These are phyloP conservation scores for Platismatia glauca DNA, from an alignment of 495 filamentous ascomycete genomes.

Conservation along the genomic window DNA sequence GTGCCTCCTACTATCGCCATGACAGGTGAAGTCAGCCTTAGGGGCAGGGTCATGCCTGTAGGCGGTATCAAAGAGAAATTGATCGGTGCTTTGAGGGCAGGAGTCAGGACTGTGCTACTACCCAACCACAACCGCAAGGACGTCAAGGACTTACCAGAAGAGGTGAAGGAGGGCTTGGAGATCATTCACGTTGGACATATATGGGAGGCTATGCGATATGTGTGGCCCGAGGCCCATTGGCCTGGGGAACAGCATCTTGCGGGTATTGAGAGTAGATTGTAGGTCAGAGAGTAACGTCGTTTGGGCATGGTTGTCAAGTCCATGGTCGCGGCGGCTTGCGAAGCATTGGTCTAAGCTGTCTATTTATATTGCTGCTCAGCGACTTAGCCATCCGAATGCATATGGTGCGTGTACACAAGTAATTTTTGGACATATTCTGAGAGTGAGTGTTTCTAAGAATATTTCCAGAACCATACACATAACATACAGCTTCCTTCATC, in stretches of 20 bases:
- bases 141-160: slow-evolving; percentile 80
- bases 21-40: slow-evolving; percentile 89
- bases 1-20: slow-evolving; percentile 92
- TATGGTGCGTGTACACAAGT: not conserved
- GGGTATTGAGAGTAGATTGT: slow-evolving; percentile 55
- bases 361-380: not conserved
- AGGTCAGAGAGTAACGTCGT: slow-evolving; percentile 26
- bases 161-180: slow-evolving; percentile 79
- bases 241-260: slow-evolving; percentile 57
- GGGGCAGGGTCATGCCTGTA: slow-evolving; percentile 80
- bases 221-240: slow-evolving; percentile 82
- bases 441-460: no score
- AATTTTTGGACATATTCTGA: not conserved
- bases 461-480: not conserved
- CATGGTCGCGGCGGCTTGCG: not conserved
- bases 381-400: not conserved
- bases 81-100: slow-evolving; percentile 86
- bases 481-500: not conserved
- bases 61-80: slow-evolving; percentile 99
- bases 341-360: not conserved
- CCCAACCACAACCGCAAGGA: slow-evolving; percentile 88
- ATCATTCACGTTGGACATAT: slow-evolving; percentile 82
- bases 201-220: slow-evolving; percentile 73
- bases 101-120: slow-evolving; percentile 88
- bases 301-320: not conserved